phyloP scores from a whole-genome alignment of 2,329 filamentous ascomycete genomes.

The Colletotrichum endophyticum region DNA sequence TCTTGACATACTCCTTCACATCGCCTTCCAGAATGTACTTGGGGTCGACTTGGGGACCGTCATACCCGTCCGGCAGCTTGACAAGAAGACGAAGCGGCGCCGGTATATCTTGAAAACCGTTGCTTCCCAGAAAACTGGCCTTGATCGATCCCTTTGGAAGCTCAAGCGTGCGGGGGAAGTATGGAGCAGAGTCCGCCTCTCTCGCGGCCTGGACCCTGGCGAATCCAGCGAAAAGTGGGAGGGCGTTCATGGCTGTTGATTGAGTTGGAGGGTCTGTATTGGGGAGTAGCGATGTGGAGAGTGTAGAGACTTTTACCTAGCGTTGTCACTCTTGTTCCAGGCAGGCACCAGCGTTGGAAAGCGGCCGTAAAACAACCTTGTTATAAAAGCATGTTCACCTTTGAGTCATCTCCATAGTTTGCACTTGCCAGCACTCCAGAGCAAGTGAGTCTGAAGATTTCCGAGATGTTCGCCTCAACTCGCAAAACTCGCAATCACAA shows the following conservation, averaged over 20 bases:
- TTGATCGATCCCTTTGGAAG: not conserved
- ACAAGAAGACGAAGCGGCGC: not conserved
- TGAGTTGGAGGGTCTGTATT: not conserved
- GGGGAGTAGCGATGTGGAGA: not conserved
- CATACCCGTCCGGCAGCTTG: not conserved
- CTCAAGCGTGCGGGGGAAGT: not conserved
- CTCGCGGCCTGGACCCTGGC: not conserved
- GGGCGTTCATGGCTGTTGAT: not conserved
- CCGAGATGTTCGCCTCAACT: fast-evolving
- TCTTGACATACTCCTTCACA: not conserved
- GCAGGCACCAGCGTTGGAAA: fast-evolving
- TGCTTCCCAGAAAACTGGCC: not conserved
- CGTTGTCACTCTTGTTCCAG: not conserved
- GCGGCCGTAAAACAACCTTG: not conserved
- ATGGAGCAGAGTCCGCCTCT: not conserved
- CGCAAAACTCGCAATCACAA: not conserved
- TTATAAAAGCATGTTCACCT: not conserved
- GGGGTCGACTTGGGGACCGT: not conserved
- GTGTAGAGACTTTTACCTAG: not conserved
- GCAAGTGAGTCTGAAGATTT: not conserved
- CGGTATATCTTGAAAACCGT: not conserved
- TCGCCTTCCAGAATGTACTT: not conserved
- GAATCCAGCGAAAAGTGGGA: not conserved
- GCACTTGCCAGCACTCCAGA: not conserved
- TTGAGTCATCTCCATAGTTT: not conserved